These are phyloP conservation scores for Tillandsia leiboldiana DNA, from an alignment of 176 grass and related monocot genomes.

Conservation along the genomic window DNA sequence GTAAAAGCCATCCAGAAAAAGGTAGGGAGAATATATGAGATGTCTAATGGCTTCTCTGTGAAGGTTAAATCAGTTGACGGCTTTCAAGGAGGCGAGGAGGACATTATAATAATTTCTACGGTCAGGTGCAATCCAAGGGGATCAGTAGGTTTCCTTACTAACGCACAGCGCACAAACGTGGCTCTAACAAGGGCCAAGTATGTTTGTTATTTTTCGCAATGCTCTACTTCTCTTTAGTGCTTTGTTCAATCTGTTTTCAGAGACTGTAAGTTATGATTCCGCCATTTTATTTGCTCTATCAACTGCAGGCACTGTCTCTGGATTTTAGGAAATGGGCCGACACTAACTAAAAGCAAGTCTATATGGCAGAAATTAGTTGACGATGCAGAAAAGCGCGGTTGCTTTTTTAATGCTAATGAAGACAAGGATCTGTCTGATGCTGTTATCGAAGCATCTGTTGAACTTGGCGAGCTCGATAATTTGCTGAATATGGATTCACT, in stretches of 20 bases:
- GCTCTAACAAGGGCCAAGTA: constrained; percentile 57
- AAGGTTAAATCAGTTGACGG: constrained; percentile 72
- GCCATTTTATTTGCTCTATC: background rate
- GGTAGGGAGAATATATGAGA: constrained; percentile 18
- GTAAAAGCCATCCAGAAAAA: constrained; percentile 42
- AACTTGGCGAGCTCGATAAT: background rate
- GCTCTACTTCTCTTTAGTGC: background rate
- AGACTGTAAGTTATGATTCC: too few relatives aligned
- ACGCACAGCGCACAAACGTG: constrained; percentile 51
- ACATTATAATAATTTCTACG: constrained; percentile 53
- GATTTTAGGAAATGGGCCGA: constrained; percentile 52
- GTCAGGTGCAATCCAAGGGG: constrained; percentile 46
- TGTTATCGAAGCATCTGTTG: background rate
- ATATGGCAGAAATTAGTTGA: constrained; percentile 47
- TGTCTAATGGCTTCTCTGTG: constrained; percentile 18
- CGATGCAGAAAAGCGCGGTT: constrained; percentile 38
- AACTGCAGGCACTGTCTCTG: constrained; percentile 54
- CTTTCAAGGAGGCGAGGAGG: constrained; percentile 77
- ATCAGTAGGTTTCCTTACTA: constrained; percentile 40
- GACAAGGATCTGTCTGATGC: background rate
- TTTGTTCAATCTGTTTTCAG: constrained; percentile 21
- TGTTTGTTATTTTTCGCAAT: background rate
- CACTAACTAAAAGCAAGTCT: constrained; percentile 33
- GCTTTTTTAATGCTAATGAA: constrained; percentile 30
- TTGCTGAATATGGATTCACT: background rate